Evolutionary conservation across 495 filamentous ascomycete genomes (phyloP).

Genomic region (Penicillium antarcticum): DNA sequence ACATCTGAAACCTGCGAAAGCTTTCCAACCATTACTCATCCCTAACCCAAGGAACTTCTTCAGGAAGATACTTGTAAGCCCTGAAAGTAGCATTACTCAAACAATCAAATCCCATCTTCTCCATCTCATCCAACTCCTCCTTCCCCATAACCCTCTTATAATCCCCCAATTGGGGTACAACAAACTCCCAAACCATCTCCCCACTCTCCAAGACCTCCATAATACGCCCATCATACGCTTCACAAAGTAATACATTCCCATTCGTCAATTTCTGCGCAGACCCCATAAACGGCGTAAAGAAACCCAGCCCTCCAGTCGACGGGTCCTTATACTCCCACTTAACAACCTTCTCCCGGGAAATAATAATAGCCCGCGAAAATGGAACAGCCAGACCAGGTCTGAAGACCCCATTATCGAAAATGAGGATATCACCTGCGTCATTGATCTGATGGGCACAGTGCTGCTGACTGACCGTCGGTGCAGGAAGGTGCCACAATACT

Average conservation of each 20-base stretch:
- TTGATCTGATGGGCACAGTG: slow-evolving; percentile 40
- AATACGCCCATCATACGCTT: slow-evolving; percentile 47
- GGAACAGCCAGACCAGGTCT: slow-evolving; percentile 35
- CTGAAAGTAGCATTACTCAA: slow-evolving; percentile 22
- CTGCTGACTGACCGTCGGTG: slow-evolving; percentile 40
- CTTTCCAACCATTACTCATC: background rate
- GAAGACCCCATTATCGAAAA: slow-evolving; percentile 48
- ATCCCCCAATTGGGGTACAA: slow-evolving; percentile 18
- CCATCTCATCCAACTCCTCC: slow-evolving; percentile 13
- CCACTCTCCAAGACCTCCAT: slow-evolving; percentile 48
- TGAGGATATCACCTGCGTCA: slow-evolving; percentile 36
- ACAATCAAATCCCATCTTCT: slow-evolving; percentile 18
- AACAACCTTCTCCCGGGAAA: slow-evolving; percentile 30
- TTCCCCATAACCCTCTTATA: slow-evolving; percentile 12
- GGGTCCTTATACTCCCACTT: slow-evolving; percentile 45
- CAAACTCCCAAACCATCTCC: slow-evolving; percentile 22
- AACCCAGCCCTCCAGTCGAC: slow-evolving; percentile 35
- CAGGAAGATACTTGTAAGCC: slow-evolving; percentile 19
- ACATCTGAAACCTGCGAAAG: no score
- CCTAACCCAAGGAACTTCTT: slow-evolving; percentile 21
- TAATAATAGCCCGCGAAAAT: slow-evolving; percentile 39
- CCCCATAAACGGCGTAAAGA: slow-evolving; percentile 52
- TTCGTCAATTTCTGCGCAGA: slow-evolving; percentile 36
- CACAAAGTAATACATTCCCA: slow-evolving; percentile 43
- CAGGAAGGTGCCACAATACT: slow-evolving; percentile 41